These are phyloP conservation scores for Malus hybrid DNA, from an alignment of 331 rosid species.

Conservation along the genomic window DNA sequence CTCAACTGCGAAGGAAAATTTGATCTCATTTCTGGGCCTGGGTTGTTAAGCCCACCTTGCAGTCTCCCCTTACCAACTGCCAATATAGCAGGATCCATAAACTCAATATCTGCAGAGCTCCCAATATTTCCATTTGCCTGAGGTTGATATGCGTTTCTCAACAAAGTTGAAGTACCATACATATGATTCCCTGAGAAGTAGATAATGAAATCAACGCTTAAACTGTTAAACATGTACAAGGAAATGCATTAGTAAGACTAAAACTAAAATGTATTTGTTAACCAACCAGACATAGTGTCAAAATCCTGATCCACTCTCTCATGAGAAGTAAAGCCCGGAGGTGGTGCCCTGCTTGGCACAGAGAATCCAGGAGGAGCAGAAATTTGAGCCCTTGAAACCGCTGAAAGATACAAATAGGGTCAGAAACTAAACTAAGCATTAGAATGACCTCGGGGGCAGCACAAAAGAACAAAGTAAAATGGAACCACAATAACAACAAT, in stretches of 20 bases:
- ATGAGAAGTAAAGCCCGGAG: constrained; percentile 77
- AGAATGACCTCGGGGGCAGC: background rate
- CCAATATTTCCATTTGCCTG: constrained; percentile 43
- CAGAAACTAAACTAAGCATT: background rate
- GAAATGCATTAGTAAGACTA: background rate
- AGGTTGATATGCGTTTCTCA: constrained; percentile 60
- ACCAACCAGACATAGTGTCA: constrained; percentile 65
- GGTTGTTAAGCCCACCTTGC: constrained; percentile 56
- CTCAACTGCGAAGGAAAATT: constrained; percentile 47
- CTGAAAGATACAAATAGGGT: constrained; percentile 24
- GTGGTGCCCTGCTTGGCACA: constrained; percentile 69
- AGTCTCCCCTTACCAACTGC: constrained; percentile 82
- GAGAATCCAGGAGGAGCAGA: constrained; percentile 93
- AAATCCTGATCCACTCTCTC: constrained; percentile 60
- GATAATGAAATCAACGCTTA: background rate
- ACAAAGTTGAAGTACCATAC: constrained; percentile 41
- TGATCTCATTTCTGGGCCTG: constrained; percentile 53
- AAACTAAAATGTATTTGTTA: background rate
- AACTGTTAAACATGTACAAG: background rate
- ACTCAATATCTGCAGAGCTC: constrained; percentile 59
- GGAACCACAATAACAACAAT: background rate
- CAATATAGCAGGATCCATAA: constrained; percentile 89
- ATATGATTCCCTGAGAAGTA: constrained; percentile 51
- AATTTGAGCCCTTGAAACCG: constrained; percentile 62
- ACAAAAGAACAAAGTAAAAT: background rate